Evolutionary conservation across 208 protist genomes (phyloP).

Genomic region (Wallacemonas sp.): DNA sequence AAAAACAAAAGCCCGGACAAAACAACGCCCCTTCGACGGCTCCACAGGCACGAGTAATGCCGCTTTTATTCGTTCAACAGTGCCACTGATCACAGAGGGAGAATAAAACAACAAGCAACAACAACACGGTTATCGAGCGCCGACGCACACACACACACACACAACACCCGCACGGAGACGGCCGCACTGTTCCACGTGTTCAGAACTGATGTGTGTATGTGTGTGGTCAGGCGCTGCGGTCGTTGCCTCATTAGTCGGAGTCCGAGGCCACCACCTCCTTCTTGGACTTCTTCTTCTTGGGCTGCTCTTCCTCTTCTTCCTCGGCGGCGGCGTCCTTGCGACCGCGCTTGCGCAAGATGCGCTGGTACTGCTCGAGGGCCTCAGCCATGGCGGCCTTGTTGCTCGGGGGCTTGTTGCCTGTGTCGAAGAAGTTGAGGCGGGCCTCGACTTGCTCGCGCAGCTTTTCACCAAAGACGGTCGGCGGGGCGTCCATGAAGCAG

Average conservation of each 20-base stretch:
- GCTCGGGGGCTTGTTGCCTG: constrained; percentile 92
- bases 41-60: too few relatives aligned
- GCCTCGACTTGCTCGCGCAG: constrained; percentile 98
- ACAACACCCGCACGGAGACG: not conserved
- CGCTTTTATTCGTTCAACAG: too few relatives aligned
- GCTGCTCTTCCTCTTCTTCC: constrained; percentile 27
- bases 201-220: too few relatives aligned
- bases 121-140: too few relatives aligned
- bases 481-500: constrained; percentile 91
- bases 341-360: constrained; percentile 60
- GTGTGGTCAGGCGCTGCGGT: too few relatives aligned
- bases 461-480: constrained; percentile 94
- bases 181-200: not conserved
- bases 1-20: too few relatives aligned
- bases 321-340: constrained; percentile 29
- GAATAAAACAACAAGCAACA: not conserved
- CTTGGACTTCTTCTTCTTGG: constrained; percentile 62
- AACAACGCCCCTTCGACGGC: too few relatives aligned
- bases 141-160: not conserved
- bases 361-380: constrained; percentile 90
- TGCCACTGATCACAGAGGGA: not conserved
- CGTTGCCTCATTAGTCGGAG: constrained; percentile 38
- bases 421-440: constrained; percentile 97
- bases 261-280: constrained; percentile 53
- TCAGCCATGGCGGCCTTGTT: constrained; percentile 97